These are phyloP conservation scores for Corynascus novoguineensis DNA, from an alignment of 495 filamentous ascomycete species.

Conservation along the genomic window DNA sequence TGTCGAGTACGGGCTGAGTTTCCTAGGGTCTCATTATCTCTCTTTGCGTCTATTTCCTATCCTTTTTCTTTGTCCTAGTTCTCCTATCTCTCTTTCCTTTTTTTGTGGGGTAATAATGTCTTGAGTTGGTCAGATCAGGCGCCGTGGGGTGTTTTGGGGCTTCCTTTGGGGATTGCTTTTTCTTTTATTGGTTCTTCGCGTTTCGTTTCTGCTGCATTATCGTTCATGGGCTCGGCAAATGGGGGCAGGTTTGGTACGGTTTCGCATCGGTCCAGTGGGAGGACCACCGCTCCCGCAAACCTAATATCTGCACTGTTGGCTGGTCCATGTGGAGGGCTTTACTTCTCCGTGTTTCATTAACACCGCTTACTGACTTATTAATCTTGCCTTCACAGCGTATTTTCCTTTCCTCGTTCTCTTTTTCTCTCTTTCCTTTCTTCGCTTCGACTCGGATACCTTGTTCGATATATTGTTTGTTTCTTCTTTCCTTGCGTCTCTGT, in stretches of 20 bases:
- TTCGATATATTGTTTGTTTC: conserved; percentile 18
- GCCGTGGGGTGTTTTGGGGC: conserved; percentile 20
- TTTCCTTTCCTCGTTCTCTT: conserved; percentile 9
- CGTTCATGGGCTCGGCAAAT: conserved; percentile 39
- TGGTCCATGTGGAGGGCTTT: conserved; percentile 46
- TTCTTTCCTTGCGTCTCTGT: conserved; percentile 8
- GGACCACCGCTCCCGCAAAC: conserved; percentile 42
- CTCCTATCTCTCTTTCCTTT: conserved; percentile 28
- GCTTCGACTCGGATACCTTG: conserved; percentile 22
- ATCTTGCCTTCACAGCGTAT: conserved; percentile 12
- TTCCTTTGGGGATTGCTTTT: conserved; percentile 25
- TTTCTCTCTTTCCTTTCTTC: conserved; percentile 13
- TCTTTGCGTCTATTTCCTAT: conserved; percentile 28
- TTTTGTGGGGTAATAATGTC: conserved; percentile 7
- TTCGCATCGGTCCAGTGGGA: conserved; percentile 38
- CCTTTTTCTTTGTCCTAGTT: conserved; percentile 23
- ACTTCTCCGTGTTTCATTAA: conserved; percentile 46
- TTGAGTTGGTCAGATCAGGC: conserved; percentile 26
- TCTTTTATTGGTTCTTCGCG: conserved; percentile 24
- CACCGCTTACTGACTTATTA: conserved; percentile 30
- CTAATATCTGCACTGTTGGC: conserved; percentile 52
- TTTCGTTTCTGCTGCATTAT: conserved; percentile 38
- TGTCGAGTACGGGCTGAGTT: conserved; percentile 31
- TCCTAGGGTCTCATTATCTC: conserved; percentile 50
- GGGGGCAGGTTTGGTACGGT: conserved; percentile 43